Evolutionary conservation across 768 basidiomycete species (phyloP).

Genomic region (Pleurotus tuber-regium): DNA sequence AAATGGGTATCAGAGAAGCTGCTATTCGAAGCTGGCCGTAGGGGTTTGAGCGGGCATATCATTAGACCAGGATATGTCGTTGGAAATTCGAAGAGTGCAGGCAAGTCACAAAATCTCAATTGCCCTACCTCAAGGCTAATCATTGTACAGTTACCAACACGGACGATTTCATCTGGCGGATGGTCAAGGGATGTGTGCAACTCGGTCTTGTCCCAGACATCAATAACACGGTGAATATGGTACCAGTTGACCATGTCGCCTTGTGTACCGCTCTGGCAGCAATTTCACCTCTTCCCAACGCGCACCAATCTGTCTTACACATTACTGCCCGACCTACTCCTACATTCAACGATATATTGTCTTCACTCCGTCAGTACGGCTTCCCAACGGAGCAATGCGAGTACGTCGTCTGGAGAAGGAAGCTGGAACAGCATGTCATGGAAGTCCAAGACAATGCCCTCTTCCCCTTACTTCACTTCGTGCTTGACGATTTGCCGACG

Average conservation of each 20-base stretch:
- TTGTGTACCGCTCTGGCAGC: conserved; percentile 75
- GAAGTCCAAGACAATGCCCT: conserved; percentile 94
- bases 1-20: conserved; percentile 99
- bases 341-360: conserved; percentile 86
- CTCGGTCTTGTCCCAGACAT: conserved; percentile 96
- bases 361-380: conserved; percentile 72
- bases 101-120: conserved; percentile 38
- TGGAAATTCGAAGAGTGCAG: conserved; percentile 85
- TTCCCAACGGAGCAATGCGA: conserved; percentile 78
- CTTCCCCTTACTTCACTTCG: conserved; percentile 96
- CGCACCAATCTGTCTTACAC: conserved; percentile 65
- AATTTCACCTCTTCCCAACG: conserved; percentile 49
- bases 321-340: conserved; percentile 84
- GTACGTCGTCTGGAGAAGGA: conserved; percentile 88
- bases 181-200: conserved; percentile 98
- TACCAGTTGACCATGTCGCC: conserved; percentile 96
- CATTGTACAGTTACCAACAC: conserved; percentile 83
- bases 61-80: conserved; percentile 95
- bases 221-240: conserved; percentile 98
- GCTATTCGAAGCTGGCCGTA: conserved; percentile 83
- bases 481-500: conserved; percentile 94
- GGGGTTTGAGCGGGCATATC: conserved; percentile 84
- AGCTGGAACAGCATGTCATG: conserved; percentile 93
- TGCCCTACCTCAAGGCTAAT: background rate
- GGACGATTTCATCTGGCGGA: conserved; percentile 97